A percentile compares a stretch with the other conserved stretches of the same genome.
phyloP scores from a whole-genome alignment of 148 eudicot species.

The Diospyros lotus region DNA sequence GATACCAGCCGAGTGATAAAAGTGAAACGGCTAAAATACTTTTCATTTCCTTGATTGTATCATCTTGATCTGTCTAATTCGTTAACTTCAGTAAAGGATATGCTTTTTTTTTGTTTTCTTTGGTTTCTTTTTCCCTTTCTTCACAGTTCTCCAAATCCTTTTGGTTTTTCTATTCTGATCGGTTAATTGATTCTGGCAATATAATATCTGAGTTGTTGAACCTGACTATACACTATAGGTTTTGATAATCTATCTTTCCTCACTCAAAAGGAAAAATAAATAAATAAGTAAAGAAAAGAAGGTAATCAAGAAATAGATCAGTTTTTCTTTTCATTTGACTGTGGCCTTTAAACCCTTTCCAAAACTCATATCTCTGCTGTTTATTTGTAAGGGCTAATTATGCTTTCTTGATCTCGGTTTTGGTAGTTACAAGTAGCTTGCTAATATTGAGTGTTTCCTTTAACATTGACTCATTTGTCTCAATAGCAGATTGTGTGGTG shows the following conservation, averaged over 20 bases:
- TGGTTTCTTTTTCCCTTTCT: neutral
- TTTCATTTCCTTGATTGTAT: neutral
- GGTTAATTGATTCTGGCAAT: neutral
- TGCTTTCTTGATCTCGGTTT: neutral
- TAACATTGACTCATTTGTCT: neutral
- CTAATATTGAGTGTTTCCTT: neutral
- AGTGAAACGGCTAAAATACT: neutral
- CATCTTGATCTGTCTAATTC: neutral
- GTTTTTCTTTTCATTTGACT: neutral
- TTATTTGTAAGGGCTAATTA: neutral
- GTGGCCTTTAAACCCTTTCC: neutral
- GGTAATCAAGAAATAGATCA: neutral
- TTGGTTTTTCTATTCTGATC: neutral
- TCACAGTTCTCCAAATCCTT: no score
- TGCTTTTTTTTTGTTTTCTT: neutral
- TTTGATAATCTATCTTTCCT: slow-evolving; percentile 7
- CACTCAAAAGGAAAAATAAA: neutral
- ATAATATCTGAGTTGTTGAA: slow-evolving; percentile 1
- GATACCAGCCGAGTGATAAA: no score
- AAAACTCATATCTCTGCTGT: neutral
- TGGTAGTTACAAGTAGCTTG: no score
- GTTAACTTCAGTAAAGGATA: neutral
- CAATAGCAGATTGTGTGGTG: neutral
- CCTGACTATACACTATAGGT: neutral
- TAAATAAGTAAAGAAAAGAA: neutral